These are phyloP conservation scores for Trichophyton equinum DNA, from an alignment of 2,329 filamentous ascomycete species.

Conservation along the genomic window DNA sequence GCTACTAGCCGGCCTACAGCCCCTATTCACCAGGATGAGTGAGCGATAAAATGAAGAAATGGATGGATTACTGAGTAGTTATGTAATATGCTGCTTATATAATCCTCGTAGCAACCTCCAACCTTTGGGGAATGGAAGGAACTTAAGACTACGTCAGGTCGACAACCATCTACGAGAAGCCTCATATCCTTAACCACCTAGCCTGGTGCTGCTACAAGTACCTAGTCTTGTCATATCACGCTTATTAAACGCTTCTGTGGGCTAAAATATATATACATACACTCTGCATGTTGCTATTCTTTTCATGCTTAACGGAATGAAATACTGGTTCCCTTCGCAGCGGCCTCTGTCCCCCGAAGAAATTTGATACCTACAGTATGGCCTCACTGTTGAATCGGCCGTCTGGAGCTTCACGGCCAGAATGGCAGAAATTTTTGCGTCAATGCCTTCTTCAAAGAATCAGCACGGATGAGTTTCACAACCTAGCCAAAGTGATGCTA, in stretches of 20 bases:
- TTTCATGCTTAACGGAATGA: not conserved
- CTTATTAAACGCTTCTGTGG: too few relatives aligned
- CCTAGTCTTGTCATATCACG: not conserved
- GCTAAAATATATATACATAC: not conserved
- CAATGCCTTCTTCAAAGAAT: constrained; percentile 11
- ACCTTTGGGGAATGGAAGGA: not conserved
- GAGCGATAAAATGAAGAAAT: too few relatives aligned
- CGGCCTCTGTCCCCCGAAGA: not conserved
- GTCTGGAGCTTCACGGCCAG: not conserved
- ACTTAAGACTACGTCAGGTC: not conserved
- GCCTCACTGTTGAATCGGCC: not conserved
- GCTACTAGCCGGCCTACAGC: too few relatives aligned
- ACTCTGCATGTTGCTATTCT: not conserved
- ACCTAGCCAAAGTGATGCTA: constrained; percentile 25
- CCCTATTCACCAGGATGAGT: too few relatives aligned
- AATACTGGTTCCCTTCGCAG: not conserved
- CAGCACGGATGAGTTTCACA: constrained; percentile 24
- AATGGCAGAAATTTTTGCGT: constrained; percentile 12
- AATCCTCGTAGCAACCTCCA: too few relatives aligned
- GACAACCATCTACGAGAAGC: not conserved
- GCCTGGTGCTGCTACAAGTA: not conserved
- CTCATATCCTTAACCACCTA: not conserved
- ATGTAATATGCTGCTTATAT: too few relatives aligned
- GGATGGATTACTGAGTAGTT: too few relatives aligned
- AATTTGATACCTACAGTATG: not conserved